Base-by-base conservation (phyloP, 164 flowering plant species). In the Vitis rotundifolia region DNA sequence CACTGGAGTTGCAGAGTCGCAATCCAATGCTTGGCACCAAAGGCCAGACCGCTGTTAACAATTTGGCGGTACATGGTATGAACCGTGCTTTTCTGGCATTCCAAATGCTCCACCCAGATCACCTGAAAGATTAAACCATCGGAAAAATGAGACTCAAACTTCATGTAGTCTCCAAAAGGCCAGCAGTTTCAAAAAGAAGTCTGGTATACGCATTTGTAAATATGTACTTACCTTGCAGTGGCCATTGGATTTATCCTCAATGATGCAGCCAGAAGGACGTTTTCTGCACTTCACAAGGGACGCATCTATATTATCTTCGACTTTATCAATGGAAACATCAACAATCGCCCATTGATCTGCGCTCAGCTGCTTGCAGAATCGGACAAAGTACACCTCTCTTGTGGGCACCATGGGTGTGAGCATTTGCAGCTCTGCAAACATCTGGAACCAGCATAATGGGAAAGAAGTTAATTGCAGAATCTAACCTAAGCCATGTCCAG, bases 341-440 rank as follows among this genome's bases (percentile, higher is more conserved):
- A 93, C 95, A 2, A 96, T 83, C 0, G 92, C 98, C 97, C 98
- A 96, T 54, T 87, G 85, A 49, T 92, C 97, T 11, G 89, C 59
- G 59, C 84, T 86, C 62, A 88, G 69, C 68, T 91, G 89, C 80
- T 87, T 89, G 89, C 97, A 89, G 66, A 66, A 74, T 61, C 99
- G 61, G 18, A 93, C 80, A 63, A 96, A 96, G 76, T 91, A 91
- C 9, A 96, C 89, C 69, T 93, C 99, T 77, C 99, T 87, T 2
- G 91, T 88, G 53, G 92, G 87, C 73, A 96, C 98, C 89, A 88
- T 66, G 4, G 98, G 97, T 1, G 98, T 96, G 9, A 93, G 90
- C 97, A 96, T 90, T 77, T 96, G 99, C 52, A 93, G 71, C 87
- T 96, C 99, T 48, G 92, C 91, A 79, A 89, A 93, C 98, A 96